Evolutionary conservation across 108 stramenopile genomes (phyloP), one percentile per base, ranked within the genome.

Genomic region (Cyclotella cryptica): DNA sequence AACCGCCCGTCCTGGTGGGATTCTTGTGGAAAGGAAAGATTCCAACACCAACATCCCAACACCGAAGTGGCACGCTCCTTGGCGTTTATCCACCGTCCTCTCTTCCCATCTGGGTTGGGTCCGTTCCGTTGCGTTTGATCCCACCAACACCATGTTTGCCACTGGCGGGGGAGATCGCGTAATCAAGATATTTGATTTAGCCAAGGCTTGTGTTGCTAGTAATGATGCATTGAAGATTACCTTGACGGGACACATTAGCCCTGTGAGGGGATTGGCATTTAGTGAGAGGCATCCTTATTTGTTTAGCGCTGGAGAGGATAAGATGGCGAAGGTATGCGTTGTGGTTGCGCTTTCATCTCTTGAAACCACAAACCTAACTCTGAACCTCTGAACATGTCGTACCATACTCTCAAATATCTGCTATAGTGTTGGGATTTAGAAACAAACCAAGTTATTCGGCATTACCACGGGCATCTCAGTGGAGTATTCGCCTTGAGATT

Each of bases 61-160:
- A 49, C 99, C 99, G 24, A 81, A 80, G 39, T 99, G 99, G 99
- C 99, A 99, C 83, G 98, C 99, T 11, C 98, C 98, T 0, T 99
- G 98, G 98, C 90, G 94, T 77, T 71, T 99, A 26, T 74, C 89
- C 26, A 88, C 96, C 8, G 99, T 99, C 29, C 67, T 99, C 13
- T 90, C 92, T 24, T 97, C 95, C 8, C 98, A 99, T 72, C 85
- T 98, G 72, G 99, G 99, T 0, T 99, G 98, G 98, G 99, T 99
- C 6, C 91, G 99, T 3, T 96, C 93, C 64, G 86, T 99, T 39
- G 98, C 98, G 0, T 91, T 99, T 64, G 98, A 99, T 82, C 98
- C 98, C 2, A 84, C 91, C 30, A 99, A 99, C 76, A 88, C 94
- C 47, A 92, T 96, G 86, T 98, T 99, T 81, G 98, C 96, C 17